These are phyloP conservation scores for Lasiodiplodia gonubiensis DNA, from an alignment of 2,329 filamentous ascomycete species.

Conservation along the genomic window DNA sequence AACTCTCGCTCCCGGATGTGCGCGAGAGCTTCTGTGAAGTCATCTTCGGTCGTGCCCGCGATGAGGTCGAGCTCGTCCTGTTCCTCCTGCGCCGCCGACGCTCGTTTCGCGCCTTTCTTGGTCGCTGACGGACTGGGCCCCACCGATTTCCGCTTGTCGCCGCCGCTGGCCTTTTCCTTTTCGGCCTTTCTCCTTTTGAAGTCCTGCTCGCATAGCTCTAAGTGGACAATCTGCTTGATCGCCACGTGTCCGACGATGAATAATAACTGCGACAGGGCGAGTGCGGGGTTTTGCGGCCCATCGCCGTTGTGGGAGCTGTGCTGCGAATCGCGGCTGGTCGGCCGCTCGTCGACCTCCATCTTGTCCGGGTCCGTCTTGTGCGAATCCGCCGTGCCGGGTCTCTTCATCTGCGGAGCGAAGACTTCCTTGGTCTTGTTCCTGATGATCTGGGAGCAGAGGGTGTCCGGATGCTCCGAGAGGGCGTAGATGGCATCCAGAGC, in stretches of 20 bases:
- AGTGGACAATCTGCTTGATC: conserved; percentile 98
- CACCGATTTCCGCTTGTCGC: conserved; percentile 41
- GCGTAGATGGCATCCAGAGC: conserved; percentile 95
- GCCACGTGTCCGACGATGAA: conserved; percentile 97
- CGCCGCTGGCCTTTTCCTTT: conserved; percentile 67
- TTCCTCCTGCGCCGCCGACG: conserved; percentile 65
- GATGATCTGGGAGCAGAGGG: conserved; percentile 88
- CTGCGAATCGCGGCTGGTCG: conserved; percentile 17
- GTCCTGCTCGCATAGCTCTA: conserved; percentile 95
- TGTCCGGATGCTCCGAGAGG: conserved; percentile 91
- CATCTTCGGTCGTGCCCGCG: conserved; percentile 92
- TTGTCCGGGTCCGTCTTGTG: conserved; percentile 19
- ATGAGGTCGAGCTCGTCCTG: conserved; percentile 94
- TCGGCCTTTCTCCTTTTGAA: conserved; percentile 96
- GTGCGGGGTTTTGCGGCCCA: conserved; percentile 69
- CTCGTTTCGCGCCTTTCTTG: conserved; percentile 50
- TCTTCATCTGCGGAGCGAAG: conserved; percentile 62
- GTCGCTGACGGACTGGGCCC: conserved; percentile 38
- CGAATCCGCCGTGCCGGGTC: conserved; percentile 14
- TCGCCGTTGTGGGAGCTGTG: conserved; percentile 30
- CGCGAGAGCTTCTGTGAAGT: conserved; percentile 85
- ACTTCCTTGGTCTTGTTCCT: conserved; percentile 84
- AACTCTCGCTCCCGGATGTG: conserved; percentile 86
- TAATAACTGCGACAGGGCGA: conserved; percentile 84
- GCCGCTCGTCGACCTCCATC: conserved; percentile 33